Evolutionary conservation across 1,284 basidiomycete genomes (phyloP).

Genomic region (Boletellus deceptivus): DNA sequence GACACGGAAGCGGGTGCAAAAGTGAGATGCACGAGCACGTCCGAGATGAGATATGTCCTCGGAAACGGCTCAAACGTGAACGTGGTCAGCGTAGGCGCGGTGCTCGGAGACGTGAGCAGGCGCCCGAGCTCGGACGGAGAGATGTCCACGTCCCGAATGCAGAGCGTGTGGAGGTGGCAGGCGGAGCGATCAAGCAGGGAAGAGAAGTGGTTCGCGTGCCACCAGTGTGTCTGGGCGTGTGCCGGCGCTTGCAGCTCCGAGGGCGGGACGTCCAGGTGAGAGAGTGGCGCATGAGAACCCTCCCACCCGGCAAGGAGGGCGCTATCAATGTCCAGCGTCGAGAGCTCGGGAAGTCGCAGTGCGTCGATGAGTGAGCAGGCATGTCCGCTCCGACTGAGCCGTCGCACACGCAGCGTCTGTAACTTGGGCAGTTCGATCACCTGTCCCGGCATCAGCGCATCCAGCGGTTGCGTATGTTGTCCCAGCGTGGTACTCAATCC

Average conservation of each 20-base stretch:
- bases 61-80: constrained; percentile 28
- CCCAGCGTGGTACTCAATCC: constrained; percentile 16
- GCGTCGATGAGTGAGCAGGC: constrained; percentile 19
- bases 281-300: not conserved
- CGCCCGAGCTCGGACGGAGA: constrained; percentile 23
- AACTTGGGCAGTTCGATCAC: constrained; percentile 21
- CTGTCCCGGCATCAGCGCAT: constrained; percentile 14
- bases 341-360: constrained; percentile 23
- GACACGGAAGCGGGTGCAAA: not conserved
- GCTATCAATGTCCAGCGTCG: constrained; percentile 23
- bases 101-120: constrained; percentile 20
- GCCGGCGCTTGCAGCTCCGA: not conserved
- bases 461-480: constrained; percentile 16
- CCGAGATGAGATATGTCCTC: constrained; percentile 15
- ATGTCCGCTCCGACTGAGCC: constrained; percentile 18
- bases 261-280: constrained; percentile 10
- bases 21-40: constrained; percentile 16
- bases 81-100: constrained; percentile 15
- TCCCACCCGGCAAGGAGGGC: constrained; percentile 23
- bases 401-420: constrained; percentile 26
- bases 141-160: constrained; percentile 23
- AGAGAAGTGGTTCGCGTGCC: constrained; percentile 27
- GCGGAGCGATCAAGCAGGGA: constrained; percentile 21
- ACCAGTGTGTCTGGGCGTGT: constrained; percentile 10
- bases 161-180: constrained; percentile 22